Evolutionary conservation across 192 early-diverging fungal genomes (phyloP).

Genomic region (Geranomyces michiganensis): DNA sequence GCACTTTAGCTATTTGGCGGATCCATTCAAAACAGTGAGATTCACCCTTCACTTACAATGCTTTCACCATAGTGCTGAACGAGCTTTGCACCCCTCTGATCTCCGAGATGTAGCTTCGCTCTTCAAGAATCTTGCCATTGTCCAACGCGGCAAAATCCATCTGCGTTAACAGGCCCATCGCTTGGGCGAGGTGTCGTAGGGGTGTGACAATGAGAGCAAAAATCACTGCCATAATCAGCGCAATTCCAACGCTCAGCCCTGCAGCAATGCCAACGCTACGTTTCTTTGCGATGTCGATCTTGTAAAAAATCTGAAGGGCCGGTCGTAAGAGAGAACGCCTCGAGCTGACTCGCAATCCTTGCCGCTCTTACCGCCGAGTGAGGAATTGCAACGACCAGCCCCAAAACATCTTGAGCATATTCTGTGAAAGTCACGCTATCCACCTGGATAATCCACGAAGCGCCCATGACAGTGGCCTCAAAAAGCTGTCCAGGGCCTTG

Average conservation of each 20-base stretch:
- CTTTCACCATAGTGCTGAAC: not conserved
- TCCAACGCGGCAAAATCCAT: slow-evolving; percentile 18
- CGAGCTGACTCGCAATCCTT: not conserved
- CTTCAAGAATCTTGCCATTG: slow-evolving; percentile 7
- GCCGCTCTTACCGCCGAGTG: not conserved
- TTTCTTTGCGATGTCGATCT: not conserved
- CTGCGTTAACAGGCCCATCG: slow-evolving; percentile 11
- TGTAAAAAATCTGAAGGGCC: not conserved
- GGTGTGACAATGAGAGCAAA: slow-evolving; percentile 5
- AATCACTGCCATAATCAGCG: not conserved
- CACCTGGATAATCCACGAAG: not conserved
- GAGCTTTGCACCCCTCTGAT: not conserved
- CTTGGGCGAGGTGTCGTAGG: not conserved
- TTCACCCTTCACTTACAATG: not conserved
- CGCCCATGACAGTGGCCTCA: too few species aligned
- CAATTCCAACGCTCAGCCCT: not conserved
- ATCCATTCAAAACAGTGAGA: too few species aligned
- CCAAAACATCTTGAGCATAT: not conserved
- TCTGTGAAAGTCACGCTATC: not conserved
- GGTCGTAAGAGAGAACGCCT: not conserved
- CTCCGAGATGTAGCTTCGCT: not conserved
- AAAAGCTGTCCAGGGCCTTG: too few species aligned
- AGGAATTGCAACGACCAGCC: not conserved
- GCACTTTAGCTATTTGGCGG: too few species aligned
- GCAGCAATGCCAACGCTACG: slow-evolving; percentile 2